Conservation (phyloP, 2,329 filamentous ascomycete genomes). For the Tolypocladium ovalisporum region DNA sequence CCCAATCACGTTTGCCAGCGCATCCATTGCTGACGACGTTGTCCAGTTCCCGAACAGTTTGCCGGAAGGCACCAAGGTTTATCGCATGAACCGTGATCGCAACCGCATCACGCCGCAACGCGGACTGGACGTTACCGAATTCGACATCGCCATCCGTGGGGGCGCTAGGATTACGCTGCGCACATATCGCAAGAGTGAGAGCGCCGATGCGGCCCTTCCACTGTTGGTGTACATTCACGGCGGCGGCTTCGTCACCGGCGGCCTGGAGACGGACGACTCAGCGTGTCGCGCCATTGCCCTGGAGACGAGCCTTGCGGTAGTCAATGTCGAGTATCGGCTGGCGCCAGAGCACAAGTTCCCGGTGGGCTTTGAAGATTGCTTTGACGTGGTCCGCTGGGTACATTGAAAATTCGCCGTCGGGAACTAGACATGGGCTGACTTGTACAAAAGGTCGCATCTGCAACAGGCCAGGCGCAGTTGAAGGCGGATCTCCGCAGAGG, state of each 20-base stretch:
- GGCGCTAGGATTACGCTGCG: slow-evolving; percentile 8
- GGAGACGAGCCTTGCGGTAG: slow-evolving; percentile 18
- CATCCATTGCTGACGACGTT: not conserved
- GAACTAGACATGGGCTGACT: not conserved
- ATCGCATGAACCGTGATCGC: slow-evolving; percentile 9
- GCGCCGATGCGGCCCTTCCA: slow-evolving; percentile 4
- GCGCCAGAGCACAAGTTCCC: slow-evolving; percentile 40
- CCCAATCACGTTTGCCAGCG: not conserved
- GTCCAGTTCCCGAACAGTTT: slow-evolving; percentile 15
- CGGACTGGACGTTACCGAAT: slow-evolving; percentile 12
- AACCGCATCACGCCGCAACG: slow-evolving; percentile 10
- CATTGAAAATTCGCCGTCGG: not conserved
- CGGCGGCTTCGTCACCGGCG: slow-evolving; percentile 13
- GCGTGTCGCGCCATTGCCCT: slow-evolving; percentile 13
- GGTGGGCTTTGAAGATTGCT: slow-evolving; percentile 30
- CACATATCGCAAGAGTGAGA: slow-evolving; percentile 8
- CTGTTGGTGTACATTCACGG: slow-evolving; percentile 15
- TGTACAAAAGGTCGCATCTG: slow-evolving; percentile 8
- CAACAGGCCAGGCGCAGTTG: slow-evolving; percentile 16
- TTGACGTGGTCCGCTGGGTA: slow-evolving; percentile 23
- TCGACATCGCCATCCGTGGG: slow-evolving; percentile 11
- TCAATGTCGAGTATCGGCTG: slow-evolving; percentile 39
- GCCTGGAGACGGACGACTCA: slow-evolving; percentile 16
- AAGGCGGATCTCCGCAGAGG: slow-evolving; percentile 29
- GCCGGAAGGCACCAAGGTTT: slow-evolving; percentile 3